These are phyloP conservation scores for Sanguinoderma infundibulare DNA, from an alignment of 1,284 basidiomycete species.

Conservation along the genomic window DNA sequence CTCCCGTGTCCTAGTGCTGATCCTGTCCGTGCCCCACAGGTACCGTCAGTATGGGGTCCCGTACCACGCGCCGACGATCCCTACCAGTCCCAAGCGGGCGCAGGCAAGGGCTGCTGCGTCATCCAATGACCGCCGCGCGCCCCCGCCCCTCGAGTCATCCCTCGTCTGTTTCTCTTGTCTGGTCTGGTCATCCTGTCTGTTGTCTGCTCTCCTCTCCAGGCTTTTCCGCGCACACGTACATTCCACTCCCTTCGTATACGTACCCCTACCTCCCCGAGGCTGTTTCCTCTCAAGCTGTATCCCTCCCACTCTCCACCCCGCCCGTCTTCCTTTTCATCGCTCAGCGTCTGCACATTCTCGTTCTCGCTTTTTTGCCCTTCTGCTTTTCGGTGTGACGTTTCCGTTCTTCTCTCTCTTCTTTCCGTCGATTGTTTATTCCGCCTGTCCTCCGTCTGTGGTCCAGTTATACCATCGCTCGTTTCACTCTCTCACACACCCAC, in stretches of 20 bases:
- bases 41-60: constrained; percentile 94
- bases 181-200: constrained; percentile 10
- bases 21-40: constrained; percentile 51
- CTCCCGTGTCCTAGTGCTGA: background rate
- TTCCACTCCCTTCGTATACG: background rate
- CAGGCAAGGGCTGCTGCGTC: constrained; percentile 62
- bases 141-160: constrained; percentile 2
- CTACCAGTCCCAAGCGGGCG: constrained; percentile 75
- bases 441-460: constrained; percentile 21
- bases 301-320: constrained; percentile 9
- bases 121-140: constrained; percentile 41
- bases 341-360: background rate
- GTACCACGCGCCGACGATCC: constrained; percentile 89
- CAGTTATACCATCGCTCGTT: constrained; percentile 35
- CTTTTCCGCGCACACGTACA: constrained; percentile 10
- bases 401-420: constrained; percentile 11
- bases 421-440: constrained; percentile 22
- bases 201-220: constrained; percentile 20
- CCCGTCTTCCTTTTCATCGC: too few relatives aligned
- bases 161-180: constrained; percentile 5
- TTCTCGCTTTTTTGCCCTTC: constrained; percentile 2
- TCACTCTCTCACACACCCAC: constrained; percentile 17
- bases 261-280: background rate
- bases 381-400: background rate
- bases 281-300: constrained; percentile 1